These are phyloP conservation scores for Colletotrichum cuscutae DNA, from an alignment of 2,329 filamentous ascomycete genomes.

Conservation along the genomic window DNA sequence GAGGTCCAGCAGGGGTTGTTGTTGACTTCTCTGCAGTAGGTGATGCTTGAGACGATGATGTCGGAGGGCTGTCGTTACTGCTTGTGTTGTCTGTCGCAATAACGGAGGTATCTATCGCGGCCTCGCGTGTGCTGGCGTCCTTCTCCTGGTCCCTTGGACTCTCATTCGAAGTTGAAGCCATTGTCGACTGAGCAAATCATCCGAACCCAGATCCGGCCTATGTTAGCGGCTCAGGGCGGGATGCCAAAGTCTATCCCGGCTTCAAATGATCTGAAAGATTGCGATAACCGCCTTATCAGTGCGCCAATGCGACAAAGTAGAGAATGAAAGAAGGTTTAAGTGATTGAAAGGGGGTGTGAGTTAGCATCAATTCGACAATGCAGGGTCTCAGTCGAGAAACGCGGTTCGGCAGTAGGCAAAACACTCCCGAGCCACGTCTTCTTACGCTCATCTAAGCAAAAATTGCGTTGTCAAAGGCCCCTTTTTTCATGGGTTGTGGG, in stretches of 20 bases:
- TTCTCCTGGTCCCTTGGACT: background rate
- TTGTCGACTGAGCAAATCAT: background rate
- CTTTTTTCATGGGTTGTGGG: conserved; percentile 12
- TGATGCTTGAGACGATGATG: conserved; percentile 18
- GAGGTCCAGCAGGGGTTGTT: conserved; percentile 10
- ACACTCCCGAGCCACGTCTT: conserved; percentile 8
- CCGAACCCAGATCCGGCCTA: background rate
- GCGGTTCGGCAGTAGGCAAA: conserved; percentile 18
- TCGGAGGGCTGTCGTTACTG: conserved; percentile 5
- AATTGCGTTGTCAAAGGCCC: conserved; percentile 22
- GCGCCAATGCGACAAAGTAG: background rate
- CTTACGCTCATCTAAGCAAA: conserved; percentile 25
- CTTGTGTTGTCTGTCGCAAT: background rate
- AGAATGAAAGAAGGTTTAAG: background rate
- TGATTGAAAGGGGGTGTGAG: background rate
- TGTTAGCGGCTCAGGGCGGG: background rate
- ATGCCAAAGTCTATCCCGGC: background rate
- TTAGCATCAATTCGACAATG: conserved; percentile 11
- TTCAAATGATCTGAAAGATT: background rate
- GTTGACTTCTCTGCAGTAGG: conserved; percentile 18
- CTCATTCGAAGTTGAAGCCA: conserved; percentile 16
- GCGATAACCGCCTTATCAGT: background rate
- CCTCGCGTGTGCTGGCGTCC: background rate
- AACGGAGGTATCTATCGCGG: background rate
- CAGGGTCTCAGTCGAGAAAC: conserved; percentile 12